Evolutionary conservation across 1,284 basidiomycete genomes (phyloP).

Genomic region (Cutaneotrichosporon sp.): DNA sequence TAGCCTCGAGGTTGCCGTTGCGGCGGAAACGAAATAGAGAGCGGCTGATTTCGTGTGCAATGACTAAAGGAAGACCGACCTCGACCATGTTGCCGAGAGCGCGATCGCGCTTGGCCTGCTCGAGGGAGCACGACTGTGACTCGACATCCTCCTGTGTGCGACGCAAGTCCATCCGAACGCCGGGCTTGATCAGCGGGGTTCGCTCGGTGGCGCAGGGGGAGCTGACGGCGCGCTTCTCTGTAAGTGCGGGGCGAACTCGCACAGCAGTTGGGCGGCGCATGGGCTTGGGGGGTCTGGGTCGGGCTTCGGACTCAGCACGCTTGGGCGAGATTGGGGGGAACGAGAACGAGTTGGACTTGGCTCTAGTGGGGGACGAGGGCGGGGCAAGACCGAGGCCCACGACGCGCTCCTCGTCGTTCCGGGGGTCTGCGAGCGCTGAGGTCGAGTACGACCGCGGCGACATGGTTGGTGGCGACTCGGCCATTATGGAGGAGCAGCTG

Average conservation of each 20-base stretch:
- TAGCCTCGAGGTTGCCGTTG: slow-evolving; percentile 71
- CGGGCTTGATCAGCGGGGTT: slow-evolving; percentile 44
- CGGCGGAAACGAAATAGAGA: slow-evolving; percentile 67
- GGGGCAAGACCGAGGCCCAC: slow-evolving; percentile 8
- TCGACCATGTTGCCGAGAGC: slow-evolving; percentile 40
- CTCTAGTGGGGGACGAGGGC: background rate
- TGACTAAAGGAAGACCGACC: slow-evolving; percentile 35
- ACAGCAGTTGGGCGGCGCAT: slow-evolving; percentile 35
- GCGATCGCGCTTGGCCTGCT: background rate
- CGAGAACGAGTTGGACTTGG: background rate
- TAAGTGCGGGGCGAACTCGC: slow-evolving; percentile 18
- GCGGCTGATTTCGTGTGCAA: slow-evolving; percentile 67
- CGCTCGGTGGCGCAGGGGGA: slow-evolving; percentile 20
- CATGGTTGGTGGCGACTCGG: background rate
- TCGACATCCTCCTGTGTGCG: slow-evolving; percentile 23
- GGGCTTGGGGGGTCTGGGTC: background rate
- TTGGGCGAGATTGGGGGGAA: background rate
- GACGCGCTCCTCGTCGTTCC: slow-evolving; percentile 9
- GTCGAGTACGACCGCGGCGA: slow-evolving; percentile 10
- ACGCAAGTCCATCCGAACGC: slow-evolving; percentile 36
- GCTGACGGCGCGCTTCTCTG: background rate
- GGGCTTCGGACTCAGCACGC: no score
- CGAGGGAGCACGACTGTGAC: slow-evolving; percentile 3
- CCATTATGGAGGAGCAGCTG: no score
- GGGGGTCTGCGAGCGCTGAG: background rate